These are phyloP conservation scores for Talaromyces nanjingensis DNA, from an alignment of 495 filamentous ascomycete species.

Conservation along the genomic window DNA sequence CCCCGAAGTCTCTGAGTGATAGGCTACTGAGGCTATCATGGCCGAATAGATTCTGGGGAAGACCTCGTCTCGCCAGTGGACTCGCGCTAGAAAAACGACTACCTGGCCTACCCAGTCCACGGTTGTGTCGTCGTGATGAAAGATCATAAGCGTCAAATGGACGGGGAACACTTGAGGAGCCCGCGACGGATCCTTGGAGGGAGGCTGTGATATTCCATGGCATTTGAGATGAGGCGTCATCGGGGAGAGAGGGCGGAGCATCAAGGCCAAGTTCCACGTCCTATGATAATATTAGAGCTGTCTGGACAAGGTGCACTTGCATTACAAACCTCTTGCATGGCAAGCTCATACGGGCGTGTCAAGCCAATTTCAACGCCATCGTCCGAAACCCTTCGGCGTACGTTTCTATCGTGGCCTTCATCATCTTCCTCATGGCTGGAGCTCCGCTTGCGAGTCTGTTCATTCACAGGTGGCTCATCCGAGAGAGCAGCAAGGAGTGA, in stretches of 20 bases:
- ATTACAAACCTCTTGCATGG: constrained; percentile 9
- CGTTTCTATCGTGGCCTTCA: constrained; percentile 31
- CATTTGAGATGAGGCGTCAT: constrained; percentile 54
- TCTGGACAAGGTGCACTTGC: constrained; percentile 6
- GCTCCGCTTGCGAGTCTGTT: constrained; percentile 32
- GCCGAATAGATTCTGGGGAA: constrained; percentile 24
- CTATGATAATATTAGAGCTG: constrained; percentile 13
- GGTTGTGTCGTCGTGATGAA: constrained; percentile 29
- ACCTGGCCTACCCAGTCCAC: constrained; percentile 21
- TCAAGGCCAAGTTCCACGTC: constrained; percentile 57
- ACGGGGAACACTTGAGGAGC: constrained; percentile 31
- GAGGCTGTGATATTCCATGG: constrained; percentile 67
- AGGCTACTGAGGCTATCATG: constrained; percentile 15
- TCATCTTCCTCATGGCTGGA: constrained; percentile 21
- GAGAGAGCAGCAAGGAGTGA: constrained; percentile 40
- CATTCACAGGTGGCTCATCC: constrained; percentile 13
- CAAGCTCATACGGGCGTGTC: not conserved
- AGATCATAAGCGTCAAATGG: constrained; percentile 49
- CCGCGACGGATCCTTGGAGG: constrained; percentile 46
- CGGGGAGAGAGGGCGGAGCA: constrained; percentile 47
- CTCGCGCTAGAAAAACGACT: constrained; percentile 52
- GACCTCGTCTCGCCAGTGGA: constrained; percentile 52
- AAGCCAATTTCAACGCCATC: constrained; percentile 35
- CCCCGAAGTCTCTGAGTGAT: constrained; percentile 28
- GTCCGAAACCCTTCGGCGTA: constrained; percentile 22